phyloP scores from a whole-genome alignment of 768 basidiomycete species.

The Boletus barrowsii region DNA sequence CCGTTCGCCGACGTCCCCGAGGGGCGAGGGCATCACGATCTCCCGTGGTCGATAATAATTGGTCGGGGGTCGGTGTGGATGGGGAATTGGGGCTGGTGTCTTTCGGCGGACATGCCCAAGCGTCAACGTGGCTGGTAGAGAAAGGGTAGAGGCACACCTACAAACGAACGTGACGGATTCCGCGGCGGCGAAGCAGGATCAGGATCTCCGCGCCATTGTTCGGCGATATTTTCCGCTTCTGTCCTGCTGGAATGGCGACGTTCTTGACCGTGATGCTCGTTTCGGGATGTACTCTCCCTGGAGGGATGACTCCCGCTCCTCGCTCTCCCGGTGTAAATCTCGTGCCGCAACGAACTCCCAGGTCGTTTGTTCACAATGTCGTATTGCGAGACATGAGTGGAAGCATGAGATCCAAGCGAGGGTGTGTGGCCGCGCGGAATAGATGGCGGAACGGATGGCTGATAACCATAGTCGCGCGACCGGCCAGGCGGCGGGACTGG shows the following conservation, averaged over 20 bases:
- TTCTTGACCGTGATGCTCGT: conserved; percentile 16
- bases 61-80: conserved; percentile 7
- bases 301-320: conserved; percentile 27
- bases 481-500: conserved; percentile 25
- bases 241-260: conserved; percentile 18
- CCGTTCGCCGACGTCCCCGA: conserved; percentile 19
- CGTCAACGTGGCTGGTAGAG: conserved; percentile 1
- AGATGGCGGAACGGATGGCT: conserved; percentile 7
- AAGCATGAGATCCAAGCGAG: conserved; percentile 26
- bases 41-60: conserved; percentile 33
- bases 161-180: conserved; percentile 18
- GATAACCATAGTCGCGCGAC: conserved; percentile 31
- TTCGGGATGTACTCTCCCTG: conserved; percentile 15
- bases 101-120: neutral
- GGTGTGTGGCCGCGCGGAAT: conserved; percentile 15
- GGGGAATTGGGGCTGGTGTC: conserved; percentile 16
- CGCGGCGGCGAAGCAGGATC: conserved; percentile 18
- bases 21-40: conserved; percentile 25
- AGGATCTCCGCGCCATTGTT: conserved; percentile 32
- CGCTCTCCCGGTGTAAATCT: conserved; percentile 16
- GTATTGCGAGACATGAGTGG: conserved; percentile 31
- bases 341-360: conserved; percentile 25
- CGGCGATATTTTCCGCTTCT: conserved; percentile 25
- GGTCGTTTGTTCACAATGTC: conserved; percentile 29
- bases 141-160: conserved; percentile 8